Evolutionary conservation across 2,329 filamentous ascomycete genomes (phyloP).

Genomic region (Cercospora canescens): DNA sequence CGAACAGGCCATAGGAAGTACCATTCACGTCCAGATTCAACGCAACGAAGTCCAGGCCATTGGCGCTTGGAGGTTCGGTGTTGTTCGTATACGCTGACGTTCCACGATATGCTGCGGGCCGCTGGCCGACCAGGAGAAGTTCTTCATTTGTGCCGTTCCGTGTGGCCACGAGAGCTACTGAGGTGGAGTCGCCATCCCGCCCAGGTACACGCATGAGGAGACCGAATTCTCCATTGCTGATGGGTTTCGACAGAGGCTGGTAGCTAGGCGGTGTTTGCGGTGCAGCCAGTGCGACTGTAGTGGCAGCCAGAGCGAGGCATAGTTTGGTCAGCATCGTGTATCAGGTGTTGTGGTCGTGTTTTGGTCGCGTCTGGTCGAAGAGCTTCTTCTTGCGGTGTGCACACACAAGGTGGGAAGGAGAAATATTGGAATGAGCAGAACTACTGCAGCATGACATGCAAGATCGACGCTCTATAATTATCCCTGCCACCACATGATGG

Average conservation of each 20-base stretch:
- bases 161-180: conserved; percentile 16
- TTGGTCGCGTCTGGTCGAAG: too few species aligned
- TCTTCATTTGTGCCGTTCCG: conserved; percentile 15
- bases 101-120: conserved; percentile 9
- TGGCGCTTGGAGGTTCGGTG: neutral
- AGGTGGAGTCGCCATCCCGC: neutral
- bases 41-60: conserved; percentile 3
- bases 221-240: conserved; percentile 14
- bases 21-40: conserved; percentile 19
- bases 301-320: neutral
- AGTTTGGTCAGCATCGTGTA: neutral
- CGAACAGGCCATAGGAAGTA: conserved; percentile 8
- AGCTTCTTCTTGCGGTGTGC: neutral
- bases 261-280: neutral
- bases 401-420: neutral
- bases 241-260: neutral
- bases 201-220: conserved; percentile 11
- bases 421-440: neutral
- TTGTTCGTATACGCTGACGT: conserved; percentile 15
- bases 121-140: conserved; percentile 12
- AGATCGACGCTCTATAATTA: neutral
- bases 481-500: neutral
- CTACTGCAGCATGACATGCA: neutral
- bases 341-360: neutral
- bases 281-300: neutral